Evolutionary conservation across 495 filamentous ascomycete species (phyloP).

Genomic region (Tetracladium marchalianum): DNA sequence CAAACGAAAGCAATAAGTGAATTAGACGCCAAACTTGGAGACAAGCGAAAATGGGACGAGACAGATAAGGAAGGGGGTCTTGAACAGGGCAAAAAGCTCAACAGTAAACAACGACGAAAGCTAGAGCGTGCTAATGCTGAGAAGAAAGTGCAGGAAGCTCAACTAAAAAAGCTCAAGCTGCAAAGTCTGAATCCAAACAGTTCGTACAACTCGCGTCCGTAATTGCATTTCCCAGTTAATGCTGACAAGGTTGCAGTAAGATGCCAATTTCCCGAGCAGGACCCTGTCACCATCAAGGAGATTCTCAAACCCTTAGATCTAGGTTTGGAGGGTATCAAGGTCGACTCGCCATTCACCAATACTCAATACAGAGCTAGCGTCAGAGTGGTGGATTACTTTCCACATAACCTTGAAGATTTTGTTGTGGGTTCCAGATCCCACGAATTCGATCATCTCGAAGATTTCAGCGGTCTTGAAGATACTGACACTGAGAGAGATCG

Average conservation of each 20-base stretch:
- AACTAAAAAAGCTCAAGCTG: constrained; percentile 21
- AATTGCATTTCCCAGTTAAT: not conserved
- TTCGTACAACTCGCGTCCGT: constrained; percentile 5
- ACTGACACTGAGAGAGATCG: constrained; percentile 24
- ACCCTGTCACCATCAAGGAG: constrained; percentile 31
- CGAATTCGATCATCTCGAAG: constrained; percentile 39
- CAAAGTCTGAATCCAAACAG: constrained; percentile 23
- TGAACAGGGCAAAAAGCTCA: constrained; percentile 7
- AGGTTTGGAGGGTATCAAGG: constrained; percentile 29
- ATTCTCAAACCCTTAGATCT: constrained; percentile 36
- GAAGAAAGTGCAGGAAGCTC: constrained; percentile 22
- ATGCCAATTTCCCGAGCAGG: constrained; percentile 33
- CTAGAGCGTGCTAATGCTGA: constrained; percentile 11
- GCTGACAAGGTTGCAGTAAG: constrained; percentile 23
- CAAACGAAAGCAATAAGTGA: constrained; percentile 25
- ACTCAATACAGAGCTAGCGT: constrained; percentile 56
- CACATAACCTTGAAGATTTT: constrained; percentile 64
- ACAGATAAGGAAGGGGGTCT: constrained; percentile 19
- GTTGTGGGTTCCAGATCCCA: constrained; percentile 36
- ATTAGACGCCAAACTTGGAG: not conserved
- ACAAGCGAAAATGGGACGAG: constrained; percentile 14
- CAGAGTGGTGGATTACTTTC: constrained; percentile 76
- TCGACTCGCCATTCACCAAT: constrained; percentile 59
- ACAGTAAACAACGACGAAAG: constrained; percentile 17
- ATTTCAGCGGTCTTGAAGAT: constrained; percentile 28